Evolutionary conservation across 352 stramenopile species (phyloP).

Genomic region (Pythium sukuiense): DNA sequence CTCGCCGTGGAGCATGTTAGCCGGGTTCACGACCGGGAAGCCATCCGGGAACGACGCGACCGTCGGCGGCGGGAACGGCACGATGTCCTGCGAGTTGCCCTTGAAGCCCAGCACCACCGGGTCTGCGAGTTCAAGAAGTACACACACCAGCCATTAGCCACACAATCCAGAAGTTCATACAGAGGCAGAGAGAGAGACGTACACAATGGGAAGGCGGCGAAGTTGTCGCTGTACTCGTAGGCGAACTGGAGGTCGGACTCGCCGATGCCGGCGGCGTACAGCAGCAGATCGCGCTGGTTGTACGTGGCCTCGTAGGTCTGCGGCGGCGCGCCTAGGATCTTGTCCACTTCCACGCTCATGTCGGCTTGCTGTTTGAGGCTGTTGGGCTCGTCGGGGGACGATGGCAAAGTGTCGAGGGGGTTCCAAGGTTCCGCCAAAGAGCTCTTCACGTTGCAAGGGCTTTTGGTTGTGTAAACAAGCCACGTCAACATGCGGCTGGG

Average conservation of each 20-base stretch:
- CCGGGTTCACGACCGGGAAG: slow-evolving; percentile 77
- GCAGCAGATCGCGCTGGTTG: slow-evolving; percentile 88
- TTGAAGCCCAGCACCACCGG: slow-evolving; percentile 88
- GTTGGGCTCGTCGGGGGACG: not conserved
- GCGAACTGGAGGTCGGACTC: slow-evolving; percentile 86
- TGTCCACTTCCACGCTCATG: slow-evolving; percentile 65
- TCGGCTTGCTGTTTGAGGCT: not conserved
- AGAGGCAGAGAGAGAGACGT: not conserved
- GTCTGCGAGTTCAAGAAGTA: slow-evolving; percentile 29
- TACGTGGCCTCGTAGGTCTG: slow-evolving; percentile 67
- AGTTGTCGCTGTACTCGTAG: slow-evolving; percentile 86
- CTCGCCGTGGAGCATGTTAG: slow-evolving; percentile 86
- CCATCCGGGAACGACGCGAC: slow-evolving; percentile 55
- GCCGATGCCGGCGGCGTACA: slow-evolving; percentile 89
- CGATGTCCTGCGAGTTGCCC: slow-evolving; percentile 82
- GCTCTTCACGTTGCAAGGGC: not conserved
- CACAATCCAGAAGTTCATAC: not conserved
- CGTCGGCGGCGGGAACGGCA: slow-evolving; percentile 83
- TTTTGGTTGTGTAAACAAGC: slow-evolving; percentile 26
- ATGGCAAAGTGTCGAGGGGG: not conserved
- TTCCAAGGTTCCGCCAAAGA: not conserved
- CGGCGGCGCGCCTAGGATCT: slow-evolving; percentile 56
- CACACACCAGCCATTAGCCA: not conserved
- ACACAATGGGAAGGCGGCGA: slow-evolving; percentile 87
- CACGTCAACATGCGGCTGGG: slow-evolving; percentile 2